Conservation (phyloP, 2,329 filamentous ascomycete species). For the Fusarium ramigenum region DNA sequence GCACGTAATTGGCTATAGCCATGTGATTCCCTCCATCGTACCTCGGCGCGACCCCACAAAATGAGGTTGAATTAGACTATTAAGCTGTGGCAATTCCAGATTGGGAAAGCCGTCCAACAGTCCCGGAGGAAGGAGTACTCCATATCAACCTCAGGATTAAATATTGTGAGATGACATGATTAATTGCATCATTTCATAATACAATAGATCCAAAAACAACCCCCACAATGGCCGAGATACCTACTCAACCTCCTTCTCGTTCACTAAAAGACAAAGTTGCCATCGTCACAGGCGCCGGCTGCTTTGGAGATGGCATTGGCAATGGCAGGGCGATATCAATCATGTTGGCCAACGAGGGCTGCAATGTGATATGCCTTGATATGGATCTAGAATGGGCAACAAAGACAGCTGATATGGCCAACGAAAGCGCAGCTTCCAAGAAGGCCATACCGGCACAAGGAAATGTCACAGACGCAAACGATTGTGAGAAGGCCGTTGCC, state of each 20-base stretch:
- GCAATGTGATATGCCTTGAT: conserved; percentile 68
- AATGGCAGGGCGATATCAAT: conserved; percentile 68
- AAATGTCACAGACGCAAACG: conserved; percentile 63
- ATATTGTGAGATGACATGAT: background rate
- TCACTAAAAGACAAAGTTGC: conserved; percentile 51
- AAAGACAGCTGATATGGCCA: conserved; percentile 63
- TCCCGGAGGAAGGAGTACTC: background rate
- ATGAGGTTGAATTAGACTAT: background rate
- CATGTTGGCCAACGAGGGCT: conserved; percentile 67
- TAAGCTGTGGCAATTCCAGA: background rate
- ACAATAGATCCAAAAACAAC: background rate
- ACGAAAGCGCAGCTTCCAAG: conserved; percentile 49
- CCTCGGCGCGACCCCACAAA: conserved; percentile 3
- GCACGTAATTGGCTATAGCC: background rate
- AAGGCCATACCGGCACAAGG: conserved; percentile 55
- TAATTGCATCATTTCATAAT: background rate
- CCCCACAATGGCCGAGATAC: conserved; percentile 10
- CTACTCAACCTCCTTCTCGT: conserved; percentile 19
- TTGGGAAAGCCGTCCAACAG: background rate
- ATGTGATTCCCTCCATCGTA: background rate
- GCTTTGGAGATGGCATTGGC: conserved; percentile 65
- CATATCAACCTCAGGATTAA: background rate
- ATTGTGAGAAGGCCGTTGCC: conserved; percentile 58
- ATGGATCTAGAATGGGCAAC: conserved; percentile 58
- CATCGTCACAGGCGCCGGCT: conserved; percentile 69